Percentiles rank a stretch among this genome's conserved stretches.
Conservation (phyloP, 257 asterid genomes). For the Thymus mandschuricus region DNA sequence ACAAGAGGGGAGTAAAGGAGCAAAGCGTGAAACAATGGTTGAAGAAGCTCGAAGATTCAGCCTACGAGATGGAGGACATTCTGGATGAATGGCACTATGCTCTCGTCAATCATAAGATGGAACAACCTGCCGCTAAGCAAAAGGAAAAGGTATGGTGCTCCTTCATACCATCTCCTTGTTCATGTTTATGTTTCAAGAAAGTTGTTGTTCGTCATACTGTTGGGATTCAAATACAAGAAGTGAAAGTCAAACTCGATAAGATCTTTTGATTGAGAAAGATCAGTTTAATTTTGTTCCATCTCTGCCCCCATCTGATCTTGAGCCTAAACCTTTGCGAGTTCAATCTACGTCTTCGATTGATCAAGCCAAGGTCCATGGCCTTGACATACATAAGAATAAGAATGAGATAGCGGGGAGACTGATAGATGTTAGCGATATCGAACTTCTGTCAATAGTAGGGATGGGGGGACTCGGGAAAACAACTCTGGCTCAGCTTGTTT, state of each 20-base stretch:
- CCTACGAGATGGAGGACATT: slow-evolving; percentile 29
- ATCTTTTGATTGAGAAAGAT: slow-evolving; percentile 26
- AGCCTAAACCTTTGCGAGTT: background rate
- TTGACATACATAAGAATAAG: no score
- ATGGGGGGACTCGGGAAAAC: no score
- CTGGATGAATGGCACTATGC: slow-evolving; percentile 29
- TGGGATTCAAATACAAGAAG: slow-evolving; percentile 22
- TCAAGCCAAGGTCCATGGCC: no score
- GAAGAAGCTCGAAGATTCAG: background rate
- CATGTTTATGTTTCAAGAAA: no score
- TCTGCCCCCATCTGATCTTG: background rate
- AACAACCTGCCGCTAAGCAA: no score
- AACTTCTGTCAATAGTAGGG: no score
- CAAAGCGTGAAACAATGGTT: slow-evolving; percentile 14
- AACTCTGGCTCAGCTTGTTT: background rate
- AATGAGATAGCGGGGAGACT: no score
- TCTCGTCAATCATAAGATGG: background rate
- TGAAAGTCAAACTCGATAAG: slow-evolving; percentile 24
- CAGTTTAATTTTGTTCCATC: slow-evolving; percentile 13
- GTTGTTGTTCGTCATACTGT: slow-evolving; percentile 9
- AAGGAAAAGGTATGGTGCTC: no score
- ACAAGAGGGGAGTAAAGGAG: no score
- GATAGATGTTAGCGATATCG: no score
- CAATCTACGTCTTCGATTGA: slow-evolving; percentile 28
- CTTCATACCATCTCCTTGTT: no score